Percentiles rank a stretch among this genome's conserved stretches.
Evolutionary conservation across 495 filamentous ascomycete genomes (phyloP).

Genomic region (Hypomontagnella monticulosa): DNA sequence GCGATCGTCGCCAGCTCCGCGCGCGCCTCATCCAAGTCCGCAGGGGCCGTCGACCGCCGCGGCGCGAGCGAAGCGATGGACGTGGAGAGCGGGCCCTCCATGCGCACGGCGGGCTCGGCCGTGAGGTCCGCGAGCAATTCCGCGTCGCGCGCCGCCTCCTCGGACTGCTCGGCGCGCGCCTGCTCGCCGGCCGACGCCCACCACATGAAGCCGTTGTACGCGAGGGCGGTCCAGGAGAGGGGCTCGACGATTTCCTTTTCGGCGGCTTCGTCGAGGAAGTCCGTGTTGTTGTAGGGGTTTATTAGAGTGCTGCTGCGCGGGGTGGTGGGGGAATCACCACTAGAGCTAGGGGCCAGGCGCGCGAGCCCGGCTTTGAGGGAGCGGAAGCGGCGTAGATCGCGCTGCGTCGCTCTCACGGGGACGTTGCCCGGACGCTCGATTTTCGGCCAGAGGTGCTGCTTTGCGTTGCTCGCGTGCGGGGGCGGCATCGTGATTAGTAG

Average conservation of each 20-base stretch:
- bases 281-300: conserved; percentile 44
- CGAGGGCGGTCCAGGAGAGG: conserved; percentile 86
- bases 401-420: conserved; percentile 85
- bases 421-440: conserved; percentile 70
- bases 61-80: conserved; percentile 54
- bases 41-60: conserved; percentile 27
- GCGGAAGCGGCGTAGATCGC: conserved; percentile 83
- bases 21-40: conserved; percentile 47
- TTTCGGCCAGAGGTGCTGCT: conserved; percentile 75
- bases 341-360: conserved; percentile 49
- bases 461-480: conserved; percentile 59
- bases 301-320: conserved; percentile 43
- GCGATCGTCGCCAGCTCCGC: conserved; percentile 81
- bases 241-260: conserved; percentile 73
- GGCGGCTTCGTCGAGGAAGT: conserved; percentile 58
- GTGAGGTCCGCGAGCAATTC: conserved; percentile 58
- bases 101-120: conserved; percentile 44
- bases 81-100: conserved; percentile 43
- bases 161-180: conserved; percentile 62
- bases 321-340: conserved; percentile 44
- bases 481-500: conserved; percentile 83
- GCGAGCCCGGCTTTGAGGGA: conserved; percentile 74
- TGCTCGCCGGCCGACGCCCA: conserved; percentile 97
- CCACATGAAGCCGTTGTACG: conserved; percentile 95
- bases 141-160: conserved; percentile 58